Evolutionary conservation across 805 yeast species (phyloP), one percentile per base, ranked within the genome.

Genomic region (Yamadazyma tumulicola): DNA sequence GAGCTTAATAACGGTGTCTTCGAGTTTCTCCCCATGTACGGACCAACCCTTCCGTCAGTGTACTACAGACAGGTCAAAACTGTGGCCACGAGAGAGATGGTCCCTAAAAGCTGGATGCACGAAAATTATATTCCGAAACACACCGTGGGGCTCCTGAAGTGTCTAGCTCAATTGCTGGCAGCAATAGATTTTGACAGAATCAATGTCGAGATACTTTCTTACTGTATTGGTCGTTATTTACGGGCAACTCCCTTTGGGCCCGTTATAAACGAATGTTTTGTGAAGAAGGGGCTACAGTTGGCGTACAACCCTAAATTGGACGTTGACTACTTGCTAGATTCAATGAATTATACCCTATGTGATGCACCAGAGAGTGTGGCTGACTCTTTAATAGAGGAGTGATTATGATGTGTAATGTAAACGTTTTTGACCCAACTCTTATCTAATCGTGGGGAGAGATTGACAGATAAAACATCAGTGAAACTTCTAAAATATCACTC

Each of bases 221-320:
- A 32, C 19, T 4, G 19, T 6, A 18, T 18, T 7, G 19, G 35
- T 25, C 6, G 35, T 10, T 17, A 25, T 24, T 18, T 32, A 19
- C 19, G 10, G 24, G 29, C 29, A n/a, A 32, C 35, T 9, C 35
- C 35, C 11, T 32, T 25, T 25, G 35, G 35, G 3, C 35, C 35
- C 4, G 35, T 32, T 5, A 25, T 32, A 6, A 6, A 5, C 10
- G 18, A 11, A 12, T 10, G 26, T 8, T 16, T 17, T 6, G n/a
- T 31, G 11, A 22, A 31, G 22, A 12, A 18, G 27, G 26, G 28
- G 4, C 11, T 31, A 3, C 22, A 31, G 14, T n/a, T 23, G 4
- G 22, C 34, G 4, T 32, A 25, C 11, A 32, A 32, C 26, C 35
- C 29, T 25, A 25, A 24, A 12, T 25, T 32, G 13, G 35, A 32